Base-by-base conservation (phyloP, 768 basidiomycete genomes). In the Boletus subparvulus region DNA sequence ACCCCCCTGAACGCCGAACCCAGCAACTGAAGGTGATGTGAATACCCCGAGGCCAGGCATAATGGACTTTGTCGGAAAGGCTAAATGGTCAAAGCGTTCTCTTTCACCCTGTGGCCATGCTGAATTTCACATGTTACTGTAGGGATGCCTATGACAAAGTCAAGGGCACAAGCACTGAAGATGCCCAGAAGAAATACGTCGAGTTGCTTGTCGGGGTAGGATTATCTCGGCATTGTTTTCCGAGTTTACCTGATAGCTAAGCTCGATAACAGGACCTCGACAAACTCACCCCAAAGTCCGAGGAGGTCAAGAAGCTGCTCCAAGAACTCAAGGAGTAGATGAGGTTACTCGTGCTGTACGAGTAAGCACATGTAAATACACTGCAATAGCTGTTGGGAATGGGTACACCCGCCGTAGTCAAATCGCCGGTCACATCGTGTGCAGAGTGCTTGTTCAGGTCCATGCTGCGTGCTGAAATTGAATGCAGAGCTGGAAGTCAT, bases 61-160 rank as follows among this genome's bases (percentile, higher is more conserved):
- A 75, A 69, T 97, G 39, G 92, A 96, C 70, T 95, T 97, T 67
- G 74, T 77, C 21, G 95, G 88, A 61, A 94, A 90, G 75, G 87
- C 85, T 61, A 98, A 98, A 79, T 96, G 94, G 93, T 93, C 32
- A 49, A 14, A 4, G 60, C 74, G 50, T 24, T 35, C 42, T 33
- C 32, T 37, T 30, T 44, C 13, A 16, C 42, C 46, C n/a, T 11
- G 8, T 53, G 2, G 26, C 21, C 9, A n/a, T 44, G 26, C 45
- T 57, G 19, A 40, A 17, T 12, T 40, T 54, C 50, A 39, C 32
- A 35, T 26, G 37, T 36, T 26, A 17, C 30, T 16, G 19, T 65
- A 94, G 93, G 94, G 84, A 91, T 66, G 96, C 95, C 21, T 97
- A 94, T 92, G 80, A 85, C 12, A 67, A 61, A 3, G 79, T 88